phyloP scores from a whole-genome alignment of 2,329 filamentous ascomycete species.

The Colletotrichum sp. region DNA sequence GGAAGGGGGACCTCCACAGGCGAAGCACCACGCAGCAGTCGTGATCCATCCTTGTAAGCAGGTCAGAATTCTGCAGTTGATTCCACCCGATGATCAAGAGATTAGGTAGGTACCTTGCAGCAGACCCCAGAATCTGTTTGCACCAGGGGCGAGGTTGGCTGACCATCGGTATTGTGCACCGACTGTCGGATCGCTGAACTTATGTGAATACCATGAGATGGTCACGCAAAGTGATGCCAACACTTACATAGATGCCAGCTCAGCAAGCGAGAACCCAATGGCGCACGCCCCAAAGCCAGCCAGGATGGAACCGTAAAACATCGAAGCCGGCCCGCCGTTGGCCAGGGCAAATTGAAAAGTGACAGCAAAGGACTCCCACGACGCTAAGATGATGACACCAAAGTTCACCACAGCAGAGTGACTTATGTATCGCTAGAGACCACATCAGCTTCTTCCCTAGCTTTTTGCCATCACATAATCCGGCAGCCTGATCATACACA shows the following conservation, averaged over 20 bases:
- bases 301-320: background rate
- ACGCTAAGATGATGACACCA: background rate
- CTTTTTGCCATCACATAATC: background rate
- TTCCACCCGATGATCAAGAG: background rate
- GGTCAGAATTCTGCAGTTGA: background rate
- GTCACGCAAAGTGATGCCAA: background rate
- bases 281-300: background rate
- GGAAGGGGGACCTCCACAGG: background rate
- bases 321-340: background rate
- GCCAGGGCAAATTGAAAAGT: background rate
- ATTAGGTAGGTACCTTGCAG: background rate
- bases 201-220: rapidly evolving
- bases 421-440: background rate
- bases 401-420: background rate
- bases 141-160: rapidly evolving
- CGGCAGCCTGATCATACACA: background rate
- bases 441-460: background rate
- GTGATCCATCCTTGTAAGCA: background rate
- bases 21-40: background rate
- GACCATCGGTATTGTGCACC: background rate
- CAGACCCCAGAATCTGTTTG: background rate
- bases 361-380: background rate
- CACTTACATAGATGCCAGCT: background rate
- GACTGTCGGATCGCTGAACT: background rate
- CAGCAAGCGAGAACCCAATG: background rate